Evolutionary conservation across 2,329 filamentous ascomycete species (phyloP).

Genomic region (Pleoardoris graminearum): DNA sequence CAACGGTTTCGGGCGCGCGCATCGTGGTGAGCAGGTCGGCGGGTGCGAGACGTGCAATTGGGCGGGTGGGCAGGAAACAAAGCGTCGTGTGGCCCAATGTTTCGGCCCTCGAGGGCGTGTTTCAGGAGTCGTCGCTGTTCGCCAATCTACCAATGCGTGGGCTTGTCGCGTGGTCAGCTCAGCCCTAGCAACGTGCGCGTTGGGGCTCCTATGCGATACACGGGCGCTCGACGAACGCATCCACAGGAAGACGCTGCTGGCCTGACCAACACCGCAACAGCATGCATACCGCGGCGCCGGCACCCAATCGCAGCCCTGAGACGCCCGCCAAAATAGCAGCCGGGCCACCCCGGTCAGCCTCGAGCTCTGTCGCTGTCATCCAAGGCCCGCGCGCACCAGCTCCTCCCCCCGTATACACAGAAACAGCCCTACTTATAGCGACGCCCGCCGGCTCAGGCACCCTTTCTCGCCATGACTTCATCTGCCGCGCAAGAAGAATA

Average conservation of each 20-base stretch:
- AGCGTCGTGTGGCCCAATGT: constrained; percentile 22
- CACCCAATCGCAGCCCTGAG: constrained; percentile 26
- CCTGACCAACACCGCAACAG: background rate
- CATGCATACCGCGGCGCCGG: constrained; percentile 5
- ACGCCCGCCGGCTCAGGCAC: constrained; percentile 12
- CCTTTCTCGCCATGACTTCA: constrained; percentile 46
- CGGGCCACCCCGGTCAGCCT: constrained; percentile 12
- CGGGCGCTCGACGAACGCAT: background rate
- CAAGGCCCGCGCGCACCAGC: no score
- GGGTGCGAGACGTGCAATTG: constrained; percentile 11
- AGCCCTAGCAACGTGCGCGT: constrained; percentile 16
- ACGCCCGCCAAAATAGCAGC: constrained; percentile 12
- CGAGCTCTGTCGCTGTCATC: constrained; percentile 21
- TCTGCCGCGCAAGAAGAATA: constrained; percentile 55
- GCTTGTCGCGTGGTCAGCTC: constrained; percentile 24
- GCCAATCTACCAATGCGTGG: constrained; percentile 23
- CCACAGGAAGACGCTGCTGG: background rate
- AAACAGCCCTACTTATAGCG: constrained; percentile 31
- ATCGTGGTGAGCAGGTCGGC: constrained; percentile 6
- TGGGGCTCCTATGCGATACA: background rate
- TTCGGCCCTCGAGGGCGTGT: constrained; percentile 26
- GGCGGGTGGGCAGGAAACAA: constrained; percentile 19
- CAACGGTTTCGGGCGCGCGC: constrained; percentile 15
- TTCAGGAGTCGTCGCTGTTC: constrained; percentile 23
- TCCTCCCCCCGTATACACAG: constrained; percentile 13